Conservation (phyloP, 2,329 filamentous ascomycete genomes). For the Pseudopithomyces chartarum region DNA sequence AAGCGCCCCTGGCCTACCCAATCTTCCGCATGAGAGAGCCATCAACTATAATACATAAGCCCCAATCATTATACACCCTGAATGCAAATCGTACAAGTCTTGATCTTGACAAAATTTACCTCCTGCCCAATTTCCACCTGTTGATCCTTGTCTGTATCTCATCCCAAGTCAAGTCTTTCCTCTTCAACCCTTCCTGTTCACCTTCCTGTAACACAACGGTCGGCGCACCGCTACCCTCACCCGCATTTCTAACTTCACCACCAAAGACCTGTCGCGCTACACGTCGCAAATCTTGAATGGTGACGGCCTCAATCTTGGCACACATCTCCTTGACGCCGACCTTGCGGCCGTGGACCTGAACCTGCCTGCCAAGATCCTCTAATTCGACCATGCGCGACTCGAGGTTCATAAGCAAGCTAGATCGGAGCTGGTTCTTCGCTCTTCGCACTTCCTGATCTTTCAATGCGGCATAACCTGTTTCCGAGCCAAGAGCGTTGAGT, state of each 20-base stretch:
- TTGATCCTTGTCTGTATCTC: slow-evolving; percentile 88
- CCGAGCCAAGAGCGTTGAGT: slow-evolving; percentile 76
- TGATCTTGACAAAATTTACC: slow-evolving; percentile 41
- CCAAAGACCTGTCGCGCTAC: slow-evolving; percentile 81
- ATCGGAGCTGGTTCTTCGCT: slow-evolving; percentile 95
- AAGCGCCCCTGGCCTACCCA: not conserved
- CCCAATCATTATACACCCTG: slow-evolving; percentile 1
- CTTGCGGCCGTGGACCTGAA: slow-evolving; percentile 95
- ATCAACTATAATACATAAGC: slow-evolving; percentile 1
- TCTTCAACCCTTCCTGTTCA: slow-evolving; percentile 70
- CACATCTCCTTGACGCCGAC: slow-evolving; percentile 95
- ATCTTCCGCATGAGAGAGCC: not conserved
- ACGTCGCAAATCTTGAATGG: slow-evolving; percentile 76
- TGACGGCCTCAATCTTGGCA: slow-evolving; percentile 78
- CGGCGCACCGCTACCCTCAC: slow-evolving; percentile 81
- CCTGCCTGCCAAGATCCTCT: slow-evolving; percentile 91
- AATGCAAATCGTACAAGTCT: slow-evolving; percentile 4
- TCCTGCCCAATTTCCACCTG: slow-evolving; percentile 78
- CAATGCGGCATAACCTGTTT: slow-evolving; percentile 74
- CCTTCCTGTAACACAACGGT: slow-evolving; percentile 96
- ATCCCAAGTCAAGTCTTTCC: slow-evolving; percentile 77
- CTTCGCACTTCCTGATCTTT: slow-evolving; percentile 79
- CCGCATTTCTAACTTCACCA: slow-evolving; percentile 75
- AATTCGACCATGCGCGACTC: slow-evolving; percentile 97
- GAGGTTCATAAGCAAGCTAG: slow-evolving; percentile 92